Evolutionary conservation across 2,329 filamentous ascomycete genomes (phyloP).

Genomic region (Alternaria sp.): DNA sequence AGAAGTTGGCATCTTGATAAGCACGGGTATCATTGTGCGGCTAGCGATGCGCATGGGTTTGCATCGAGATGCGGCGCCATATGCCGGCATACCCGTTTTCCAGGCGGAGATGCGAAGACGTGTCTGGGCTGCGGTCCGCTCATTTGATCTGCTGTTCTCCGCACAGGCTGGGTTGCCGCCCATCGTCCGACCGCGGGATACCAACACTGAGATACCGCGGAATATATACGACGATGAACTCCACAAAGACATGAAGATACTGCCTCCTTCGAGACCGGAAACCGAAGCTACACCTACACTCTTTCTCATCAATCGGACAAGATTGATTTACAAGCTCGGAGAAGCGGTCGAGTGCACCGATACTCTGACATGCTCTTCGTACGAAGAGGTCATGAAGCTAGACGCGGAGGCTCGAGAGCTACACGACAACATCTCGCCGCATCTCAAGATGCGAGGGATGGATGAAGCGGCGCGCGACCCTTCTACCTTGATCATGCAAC

Average conservation of each 20-base stretch:
- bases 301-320: conserved; percentile 78
- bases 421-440: conserved; percentile 73
- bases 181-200: conserved; percentile 77
- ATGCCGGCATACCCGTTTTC: conserved; percentile 73
- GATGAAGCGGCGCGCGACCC: conserved; percentile 77
- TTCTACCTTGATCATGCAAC: conserved; percentile 73
- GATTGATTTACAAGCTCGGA: conserved; percentile 71
- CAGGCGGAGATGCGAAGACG: conserved; percentile 73
- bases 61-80: conserved; percentile 78
- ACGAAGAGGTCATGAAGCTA: conserved; percentile 67
- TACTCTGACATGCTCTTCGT: conserved; percentile 67
- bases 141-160: conserved; percentile 78
- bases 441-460: conserved; percentile 76
- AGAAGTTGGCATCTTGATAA: conserved; percentile 69
- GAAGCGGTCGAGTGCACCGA: conserved; percentile 71
- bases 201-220: conserved; percentile 74
- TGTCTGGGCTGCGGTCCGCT: conserved; percentile 72
- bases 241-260: conserved; percentile 67
- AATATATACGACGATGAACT: conserved; percentile 86
- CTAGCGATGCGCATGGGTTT: conserved; percentile 77
- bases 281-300: conserved; percentile 77
- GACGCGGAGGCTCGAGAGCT: conserved; percentile 64
- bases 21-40: conserved; percentile 65
- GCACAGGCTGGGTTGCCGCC: conserved; percentile 67
- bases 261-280: conserved; percentile 71